phyloP scores from a whole-genome alignment of 805 yeast species.

The Dipodascus geniculatus region DNA sequence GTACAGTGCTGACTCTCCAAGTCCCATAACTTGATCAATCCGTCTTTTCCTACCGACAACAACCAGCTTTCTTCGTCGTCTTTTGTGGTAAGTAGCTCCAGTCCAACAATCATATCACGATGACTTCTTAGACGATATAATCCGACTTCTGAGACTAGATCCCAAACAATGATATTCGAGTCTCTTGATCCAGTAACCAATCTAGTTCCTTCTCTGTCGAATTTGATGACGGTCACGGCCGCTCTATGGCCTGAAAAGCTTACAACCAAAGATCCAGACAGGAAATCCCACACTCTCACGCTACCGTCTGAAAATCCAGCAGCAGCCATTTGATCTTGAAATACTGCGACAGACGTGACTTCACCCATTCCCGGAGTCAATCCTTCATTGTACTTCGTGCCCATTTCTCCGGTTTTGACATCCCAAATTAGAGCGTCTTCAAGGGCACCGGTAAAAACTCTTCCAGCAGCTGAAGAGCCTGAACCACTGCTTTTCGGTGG shows the following conservation, averaged over 20 bases:
- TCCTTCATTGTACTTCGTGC: conserved; percentile 53
- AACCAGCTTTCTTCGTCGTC: conserved; percentile 42
- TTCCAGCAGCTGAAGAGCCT: conserved; percentile 41
- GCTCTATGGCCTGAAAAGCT: conserved; percentile 88
- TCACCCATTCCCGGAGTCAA: conserved; percentile 52
- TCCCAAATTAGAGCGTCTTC: conserved; percentile 89
- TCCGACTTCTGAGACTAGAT: conserved; percentile 85
- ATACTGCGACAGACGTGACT: conserved; percentile 48
- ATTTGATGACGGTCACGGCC: conserved; percentile 54
- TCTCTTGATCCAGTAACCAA: conserved; percentile 81
- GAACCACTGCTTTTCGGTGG: conserved; percentile 35
- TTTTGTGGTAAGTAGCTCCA: conserved; percentile 35
- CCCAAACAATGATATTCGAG: conserved; percentile 83
- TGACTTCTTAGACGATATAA: conserved; percentile 79
- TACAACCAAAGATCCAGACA: conserved; percentile 66
- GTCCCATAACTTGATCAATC: conserved; percentile 89
- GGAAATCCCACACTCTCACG: conserved; percentile 82
- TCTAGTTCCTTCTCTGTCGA: conserved; percentile 76
- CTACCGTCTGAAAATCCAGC: conserved; percentile 87
- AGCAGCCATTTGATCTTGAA: conserved; percentile 56
- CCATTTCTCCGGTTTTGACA: conserved; percentile 72
- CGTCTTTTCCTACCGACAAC: conserved; percentile 75
- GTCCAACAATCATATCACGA: conserved; percentile 75
- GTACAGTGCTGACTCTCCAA: conserved; percentile 76
- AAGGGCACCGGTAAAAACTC: conserved; percentile 67